Percentiles rank a stretch among this genome's conserved stretches.
Evolutionary conservation across 2,329 filamentous ascomycete species (phyloP).

Genomic region (Exophiala viscosa): DNA sequence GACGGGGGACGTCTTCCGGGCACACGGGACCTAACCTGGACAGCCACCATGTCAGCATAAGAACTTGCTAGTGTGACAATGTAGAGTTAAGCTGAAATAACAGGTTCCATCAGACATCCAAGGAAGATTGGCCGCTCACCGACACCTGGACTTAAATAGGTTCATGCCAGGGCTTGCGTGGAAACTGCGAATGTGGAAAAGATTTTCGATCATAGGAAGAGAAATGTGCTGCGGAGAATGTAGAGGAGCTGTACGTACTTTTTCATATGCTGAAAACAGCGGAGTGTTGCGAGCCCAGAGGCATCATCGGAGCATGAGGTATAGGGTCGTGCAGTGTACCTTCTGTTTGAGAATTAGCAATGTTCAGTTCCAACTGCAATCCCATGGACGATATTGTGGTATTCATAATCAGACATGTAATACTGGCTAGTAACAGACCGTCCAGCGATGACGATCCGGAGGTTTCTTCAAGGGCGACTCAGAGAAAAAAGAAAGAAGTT

Average conservation of each 20-base stretch:
- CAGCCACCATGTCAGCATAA: constrained; percentile 1
- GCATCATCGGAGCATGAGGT: not conserved
- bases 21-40: not conserved
- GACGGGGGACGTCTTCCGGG: not conserved
- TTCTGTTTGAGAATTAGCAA: constrained; percentile 6
- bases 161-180: constrained; percentile 54
- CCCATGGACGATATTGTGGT: constrained; percentile 2
- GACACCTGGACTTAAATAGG: constrained; percentile 44
- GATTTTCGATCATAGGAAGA: constrained; percentile 49
- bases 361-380: not conserved
- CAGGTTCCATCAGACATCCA: constrained; percentile 48
- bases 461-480: constrained; percentile 66
- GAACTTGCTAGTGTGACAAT: not conserved
- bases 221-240: not conserved
- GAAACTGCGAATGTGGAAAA: constrained; percentile 62
- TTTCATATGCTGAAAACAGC: not conserved
- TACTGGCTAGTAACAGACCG: constrained; percentile 71
- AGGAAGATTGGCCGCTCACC: constrained; percentile 50
- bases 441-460: constrained; percentile 60
- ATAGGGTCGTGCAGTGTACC: not conserved
- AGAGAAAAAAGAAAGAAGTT: constrained; percentile 61
- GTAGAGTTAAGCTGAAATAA: not conserved
- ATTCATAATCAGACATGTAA: constrained; percentile 57
- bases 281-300: too few species aligned
- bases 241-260: constrained; percentile 12